phyloP scores from a whole-genome alignment of 2,329 filamentous ascomycete species.

The Claviceps arundinis region DNA sequence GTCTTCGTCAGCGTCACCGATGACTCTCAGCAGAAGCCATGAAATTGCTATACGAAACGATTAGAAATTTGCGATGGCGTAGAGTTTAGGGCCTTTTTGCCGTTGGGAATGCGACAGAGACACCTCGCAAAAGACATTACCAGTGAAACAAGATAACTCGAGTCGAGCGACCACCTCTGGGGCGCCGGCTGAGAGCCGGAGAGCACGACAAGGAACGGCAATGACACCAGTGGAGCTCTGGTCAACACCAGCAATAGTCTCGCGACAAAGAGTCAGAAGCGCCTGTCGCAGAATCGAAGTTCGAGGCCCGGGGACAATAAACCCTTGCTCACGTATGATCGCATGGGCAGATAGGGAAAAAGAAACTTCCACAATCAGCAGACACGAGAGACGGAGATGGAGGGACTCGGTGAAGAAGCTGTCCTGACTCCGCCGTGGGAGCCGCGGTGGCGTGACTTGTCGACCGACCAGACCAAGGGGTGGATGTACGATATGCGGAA shows the following conservation, averaged over 20 bases:
- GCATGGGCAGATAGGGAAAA: not conserved
- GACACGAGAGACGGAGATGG: not conserved
- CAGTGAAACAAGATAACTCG: not conserved
- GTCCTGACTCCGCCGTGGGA: slow-evolving; percentile 1
- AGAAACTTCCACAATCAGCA: not conserved
- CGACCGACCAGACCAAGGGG: not conserved
- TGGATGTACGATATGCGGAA: not conserved
- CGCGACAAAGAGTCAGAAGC: not conserved
- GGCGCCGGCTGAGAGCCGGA: not conserved
- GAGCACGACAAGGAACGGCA: not conserved
- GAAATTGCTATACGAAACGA: not conserved
- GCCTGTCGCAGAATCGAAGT: not conserved
- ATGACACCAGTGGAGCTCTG: not conserved
- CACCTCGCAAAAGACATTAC: not conserved
- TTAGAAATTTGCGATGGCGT: not conserved
- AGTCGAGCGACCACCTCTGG: not conserved
- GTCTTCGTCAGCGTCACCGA: slow-evolving; percentile 41
- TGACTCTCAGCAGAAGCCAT: slow-evolving; percentile 12
- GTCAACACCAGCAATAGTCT: not conserved
- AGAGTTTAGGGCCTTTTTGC: not conserved
- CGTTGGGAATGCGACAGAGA: not conserved
- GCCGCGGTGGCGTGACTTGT: slow-evolving; percentile 2
- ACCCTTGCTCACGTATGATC: not conserved
- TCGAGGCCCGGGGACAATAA: not conserved
- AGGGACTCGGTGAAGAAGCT: not conserved